Percentiles rank a stretch among this genome's conserved stretches.
These are phyloP conservation scores for Trematosphaeria pertusa DNA, from an alignment of 2,329 filamentous ascomycete species.

Conservation along the genomic window DNA sequence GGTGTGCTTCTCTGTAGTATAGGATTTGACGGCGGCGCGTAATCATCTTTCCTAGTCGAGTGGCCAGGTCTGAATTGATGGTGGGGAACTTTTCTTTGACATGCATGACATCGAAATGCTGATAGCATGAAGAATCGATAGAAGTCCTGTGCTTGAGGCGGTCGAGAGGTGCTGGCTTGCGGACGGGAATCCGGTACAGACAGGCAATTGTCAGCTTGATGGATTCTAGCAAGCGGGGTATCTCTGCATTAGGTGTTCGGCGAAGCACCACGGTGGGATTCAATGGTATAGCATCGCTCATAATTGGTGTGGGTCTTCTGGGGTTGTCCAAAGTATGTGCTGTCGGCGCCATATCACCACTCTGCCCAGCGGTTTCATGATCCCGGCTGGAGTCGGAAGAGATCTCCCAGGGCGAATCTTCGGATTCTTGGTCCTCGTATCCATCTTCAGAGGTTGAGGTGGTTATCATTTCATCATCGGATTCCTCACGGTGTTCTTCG, in stretches of 20 bases:
- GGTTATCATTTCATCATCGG: neutral
- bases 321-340: too few species aligned
- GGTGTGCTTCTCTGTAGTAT: conserved; percentile 12
- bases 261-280: too few species aligned
- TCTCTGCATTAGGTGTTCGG: conserved; percentile 3
- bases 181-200: conserved; percentile 2
- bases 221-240: conserved; percentile 3
- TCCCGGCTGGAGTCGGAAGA: conserved; percentile 6
- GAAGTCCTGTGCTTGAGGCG: conserved; percentile 6
- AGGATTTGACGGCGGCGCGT: conserved; percentile 18
- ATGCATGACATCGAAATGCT: conserved; percentile 15
- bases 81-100: conserved; percentile 16
- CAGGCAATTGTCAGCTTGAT: conserved; percentile 2
- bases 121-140: conserved; percentile 3
- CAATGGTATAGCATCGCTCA: too few species aligned
- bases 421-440: neutral
- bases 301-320: too few species aligned
- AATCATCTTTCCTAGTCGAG: conserved; percentile 16
- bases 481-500: neutral
- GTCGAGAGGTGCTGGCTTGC: conserved; percentile 10
- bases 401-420: conserved; percentile 8
- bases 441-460: neutral
- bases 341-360: too few species aligned
- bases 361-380: too few species aligned
- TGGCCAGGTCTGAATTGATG: conserved; percentile 1